Evolutionary conservation across 257 asterid species (phyloP).

Genomic region (Thymus quinquecostatus): DNA sequence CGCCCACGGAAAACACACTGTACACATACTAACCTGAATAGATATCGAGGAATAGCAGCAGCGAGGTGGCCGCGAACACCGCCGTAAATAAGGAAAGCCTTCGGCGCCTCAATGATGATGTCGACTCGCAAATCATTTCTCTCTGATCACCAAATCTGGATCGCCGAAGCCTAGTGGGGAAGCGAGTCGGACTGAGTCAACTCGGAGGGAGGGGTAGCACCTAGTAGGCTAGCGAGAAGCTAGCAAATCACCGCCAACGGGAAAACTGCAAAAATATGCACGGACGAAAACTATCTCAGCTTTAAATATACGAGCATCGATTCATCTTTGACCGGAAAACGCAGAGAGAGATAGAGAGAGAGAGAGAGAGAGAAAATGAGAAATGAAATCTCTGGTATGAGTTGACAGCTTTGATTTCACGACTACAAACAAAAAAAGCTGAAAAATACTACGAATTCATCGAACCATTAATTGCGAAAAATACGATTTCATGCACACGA

Average conservation of each 20-base stretch:
- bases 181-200: slow-evolving; percentile 32
- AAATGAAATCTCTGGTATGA: slow-evolving; percentile 40
- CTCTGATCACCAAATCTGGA: slow-evolving; percentile 8
- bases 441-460: slow-evolving; percentile 19
- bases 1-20: not conserved
- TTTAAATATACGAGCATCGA: slow-evolving; percentile 33
- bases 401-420: slow-evolving; percentile 47
- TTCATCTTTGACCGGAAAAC: slow-evolving; percentile 36
- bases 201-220: slow-evolving; percentile 31
- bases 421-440: slow-evolving; percentile 31
- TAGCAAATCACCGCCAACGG: slow-evolving; percentile 41
- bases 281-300: slow-evolving; percentile 36
- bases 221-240: slow-evolving; percentile 27
- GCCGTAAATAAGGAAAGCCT: slow-evolving; percentile 31
- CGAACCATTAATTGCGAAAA: slow-evolving; percentile 17
- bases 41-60: slow-evolving; percentile 37
- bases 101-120: slow-evolving; percentile 33
- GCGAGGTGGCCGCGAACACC: slow-evolving; percentile 17
- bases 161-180: slow-evolving; percentile 1
- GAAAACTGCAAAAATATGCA: slow-evolving; percentile 31
- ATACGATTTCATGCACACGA: not conserved
- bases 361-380: slow-evolving; percentile 8
- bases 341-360: slow-evolving; percentile 13
- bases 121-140: slow-evolving; percentile 36
- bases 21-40: slow-evolving; percentile 37